Conservation (phyloP, 202 grass and related monocot species). For the Setaria viridis region DNA sequence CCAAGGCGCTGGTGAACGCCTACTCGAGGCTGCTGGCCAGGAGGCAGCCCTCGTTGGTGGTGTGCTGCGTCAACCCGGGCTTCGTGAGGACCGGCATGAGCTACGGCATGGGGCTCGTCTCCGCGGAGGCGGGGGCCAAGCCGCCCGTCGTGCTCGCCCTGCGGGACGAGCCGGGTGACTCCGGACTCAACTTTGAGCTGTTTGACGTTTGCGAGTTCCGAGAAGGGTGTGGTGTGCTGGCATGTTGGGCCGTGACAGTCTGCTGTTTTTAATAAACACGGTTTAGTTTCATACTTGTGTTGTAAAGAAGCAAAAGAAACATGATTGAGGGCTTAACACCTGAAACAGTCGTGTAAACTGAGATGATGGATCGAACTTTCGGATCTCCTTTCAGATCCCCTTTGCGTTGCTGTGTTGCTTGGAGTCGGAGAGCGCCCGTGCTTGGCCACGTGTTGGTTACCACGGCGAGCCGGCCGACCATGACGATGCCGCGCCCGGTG, state of each 20-base stretch:
- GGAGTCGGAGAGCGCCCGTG: too few species aligned
- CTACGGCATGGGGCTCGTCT: conserved; percentile 38
- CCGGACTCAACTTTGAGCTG: conserved; percentile 50
- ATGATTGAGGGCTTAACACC: too few species aligned
- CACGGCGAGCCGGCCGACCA: too few species aligned
- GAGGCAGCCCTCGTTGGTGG: conserved; percentile 43
- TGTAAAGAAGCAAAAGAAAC: too few species aligned
- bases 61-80: conserved; percentile 55
- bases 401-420: too few species aligned
- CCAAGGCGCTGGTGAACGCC: conserved; percentile 50
- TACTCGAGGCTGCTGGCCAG: conserved; percentile 57
- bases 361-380: too few species aligned
- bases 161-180: conserved; percentile 17
- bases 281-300: too few species aligned
- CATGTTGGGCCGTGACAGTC: neutral
- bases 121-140: conserved; percentile 54
- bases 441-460: too few species aligned
- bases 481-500: too few species aligned
- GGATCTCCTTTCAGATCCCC: too few species aligned
- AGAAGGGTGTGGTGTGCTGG: neutral
- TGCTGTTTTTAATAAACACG: neutral
- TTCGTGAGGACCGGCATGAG: conserved; percentile 59
- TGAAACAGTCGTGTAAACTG: neutral
- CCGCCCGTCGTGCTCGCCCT: conserved; percentile 49
- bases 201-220: conserved; percentile 45